Base-by-base conservation (phyloP, 2,329 filamentous ascomycete genomes). In the Rhynchosporium graminicola region DNA sequence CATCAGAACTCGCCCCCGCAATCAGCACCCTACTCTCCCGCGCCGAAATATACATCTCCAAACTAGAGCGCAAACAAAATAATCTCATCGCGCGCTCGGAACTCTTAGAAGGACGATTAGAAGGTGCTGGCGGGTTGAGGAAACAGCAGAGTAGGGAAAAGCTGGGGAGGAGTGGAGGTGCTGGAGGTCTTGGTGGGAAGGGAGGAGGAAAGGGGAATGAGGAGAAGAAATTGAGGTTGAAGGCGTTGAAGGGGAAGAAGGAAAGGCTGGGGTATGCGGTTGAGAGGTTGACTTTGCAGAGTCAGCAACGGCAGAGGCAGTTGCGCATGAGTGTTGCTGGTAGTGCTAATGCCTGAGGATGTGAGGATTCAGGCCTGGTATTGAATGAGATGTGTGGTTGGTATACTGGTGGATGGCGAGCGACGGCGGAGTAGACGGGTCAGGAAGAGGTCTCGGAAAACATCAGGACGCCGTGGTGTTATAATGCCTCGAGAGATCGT, bases 271-370 rank as follows among this genome's bases (percentile, higher is more conserved):
- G 84, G 68, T 90, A 89, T 79, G 85, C 87, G 15, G 87, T 91
- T 62, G 87, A 89, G 67, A 80, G 87, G 64, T 72, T 91, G 73
- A 83, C 85, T 72, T 69, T 91, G 74, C 87, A 91, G 75, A 85
- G 84, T 61, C 84, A 82, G 66, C 88, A 91, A 77, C 78, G 83
- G 73, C 84, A 90, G 75, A 81, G 88, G 69, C 87, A 90, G 73
- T 75, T 91, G 77, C 82, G 87, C 74, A 90, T 87, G 83, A 90
- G 87, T 74, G 87, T 90, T 84, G 87, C 86, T 65, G 81, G 87
- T 74, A 87, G 90, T 84, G 87, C 86, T 65, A 81, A 82, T 60
- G 65, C 63, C 31, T 62, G 60, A 63, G 57, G 42, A 36, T 10
- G 9, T 5, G 9, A 36, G 9, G 9, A 10, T 6, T 36, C 33